phyloP scores from a whole-genome alignment of 768 basidiomycete genomes.

The Collybia sordida region DNA sequence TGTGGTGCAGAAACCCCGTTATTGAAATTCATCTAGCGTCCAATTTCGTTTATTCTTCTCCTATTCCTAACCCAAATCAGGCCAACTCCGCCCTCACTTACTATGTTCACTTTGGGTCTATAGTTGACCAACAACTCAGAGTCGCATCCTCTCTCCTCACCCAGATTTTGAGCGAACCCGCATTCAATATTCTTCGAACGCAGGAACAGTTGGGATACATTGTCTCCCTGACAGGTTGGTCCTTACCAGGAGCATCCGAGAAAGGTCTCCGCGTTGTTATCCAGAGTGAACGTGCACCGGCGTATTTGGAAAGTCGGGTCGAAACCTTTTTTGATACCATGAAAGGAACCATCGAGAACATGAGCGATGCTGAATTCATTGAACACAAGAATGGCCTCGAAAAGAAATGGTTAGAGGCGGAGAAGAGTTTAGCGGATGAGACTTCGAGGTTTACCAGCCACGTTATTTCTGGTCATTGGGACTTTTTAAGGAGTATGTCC shows the following conservation, averaged over 20 bases:
- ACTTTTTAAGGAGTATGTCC: constrained; percentile 80
- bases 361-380: constrained; percentile 71
- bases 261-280: constrained; percentile 81
- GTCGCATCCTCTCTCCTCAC: constrained; percentile 70
- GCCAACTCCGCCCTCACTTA: constrained; percentile 87
- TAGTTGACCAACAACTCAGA: constrained; percentile 61
- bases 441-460: constrained; percentile 63
- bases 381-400: constrained; percentile 78
- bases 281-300: constrained; percentile 83
- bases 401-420: constrained; percentile 79
- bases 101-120: constrained; percentile 76
- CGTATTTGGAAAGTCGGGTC: constrained; percentile 82
- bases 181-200: constrained; percentile 88
- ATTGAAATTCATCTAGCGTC: constrained; percentile 45
- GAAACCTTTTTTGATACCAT: constrained; percentile 84
- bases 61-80: constrained; percentile 81
- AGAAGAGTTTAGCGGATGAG: constrained; percentile 90
- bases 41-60: constrained; percentile 63
- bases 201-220: constrained; percentile 96
- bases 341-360: constrained; percentile 62
- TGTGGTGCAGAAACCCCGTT: not conserved
- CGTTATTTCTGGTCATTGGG: constrained; percentile 77
- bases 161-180: constrained; percentile 88
- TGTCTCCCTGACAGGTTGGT: constrained; percentile 62
- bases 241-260: constrained; percentile 62